Evolutionary conservation across 208 protist genomes (phyloP).

Genomic region (Crithidia expoeki): DNA sequence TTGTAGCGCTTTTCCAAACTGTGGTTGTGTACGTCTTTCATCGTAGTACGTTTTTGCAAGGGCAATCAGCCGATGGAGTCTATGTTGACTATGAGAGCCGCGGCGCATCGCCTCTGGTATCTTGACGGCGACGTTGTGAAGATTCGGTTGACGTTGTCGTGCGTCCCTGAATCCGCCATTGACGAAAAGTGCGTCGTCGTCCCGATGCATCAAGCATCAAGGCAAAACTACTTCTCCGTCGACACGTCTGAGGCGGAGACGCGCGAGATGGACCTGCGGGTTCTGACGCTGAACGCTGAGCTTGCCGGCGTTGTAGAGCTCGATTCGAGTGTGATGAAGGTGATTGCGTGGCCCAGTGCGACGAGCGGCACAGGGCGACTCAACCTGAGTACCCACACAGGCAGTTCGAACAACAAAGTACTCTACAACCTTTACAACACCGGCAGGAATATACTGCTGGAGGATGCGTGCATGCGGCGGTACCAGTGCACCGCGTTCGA

Average conservation of each 20-base stretch:
- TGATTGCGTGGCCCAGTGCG: constrained; percentile 24
- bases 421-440: constrained; percentile 27
- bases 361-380: not conserved
- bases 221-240: constrained; percentile 48
- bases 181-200: constrained; percentile 22
- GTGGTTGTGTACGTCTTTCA: too few relatives aligned
- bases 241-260: constrained; percentile 25
- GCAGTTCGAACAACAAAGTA: not conserved
- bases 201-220: constrained; percentile 12
- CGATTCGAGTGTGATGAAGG: constrained; percentile 42
- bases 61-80: constrained; percentile 19
- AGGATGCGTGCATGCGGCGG: constrained; percentile 15
- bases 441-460: constrained; percentile 17
- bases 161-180: constrained; percentile 27
- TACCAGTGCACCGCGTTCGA: constrained; percentile 33
- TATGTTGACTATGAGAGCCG: constrained; percentile 12
- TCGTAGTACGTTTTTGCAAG: not conserved
- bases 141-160: constrained; percentile 39
- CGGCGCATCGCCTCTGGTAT: constrained; percentile 69
- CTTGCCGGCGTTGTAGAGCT: constrained; percentile 34
- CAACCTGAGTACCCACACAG: not conserved
- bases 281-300: constrained; percentile 34
- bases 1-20: not conserved
- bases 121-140: constrained; percentile 60
- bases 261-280: constrained; percentile 35